phyloP scores from a whole-genome alignment of 306 rosid genomes.

The Senna tora region DNA sequence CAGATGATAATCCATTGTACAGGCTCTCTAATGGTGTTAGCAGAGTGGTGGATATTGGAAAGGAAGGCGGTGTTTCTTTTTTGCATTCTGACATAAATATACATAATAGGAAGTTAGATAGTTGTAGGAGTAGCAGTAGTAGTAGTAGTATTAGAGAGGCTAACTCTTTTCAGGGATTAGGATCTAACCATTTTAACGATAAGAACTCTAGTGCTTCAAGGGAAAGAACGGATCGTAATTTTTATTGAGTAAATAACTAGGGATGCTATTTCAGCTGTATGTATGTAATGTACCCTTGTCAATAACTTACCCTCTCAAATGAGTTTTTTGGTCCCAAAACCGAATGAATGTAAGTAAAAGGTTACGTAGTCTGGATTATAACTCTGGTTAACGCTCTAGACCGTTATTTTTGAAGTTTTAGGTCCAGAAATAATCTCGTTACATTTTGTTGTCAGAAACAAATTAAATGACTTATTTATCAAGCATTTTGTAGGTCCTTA shows the following conservation, averaged over 20 bases:
- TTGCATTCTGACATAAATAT: constrained; percentile 58
- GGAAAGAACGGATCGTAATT: constrained; percentile 51
- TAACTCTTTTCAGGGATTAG: constrained; percentile 61
- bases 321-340: not conserved
- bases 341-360: not conserved
- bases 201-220: constrained; percentile 50
- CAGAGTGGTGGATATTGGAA: constrained; percentile 38
- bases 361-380: not conserved
- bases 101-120: constrained; percentile 58
- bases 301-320: constrained; percentile 2
- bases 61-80: constrained; percentile 44
- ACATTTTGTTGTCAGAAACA: too few species aligned
- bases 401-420: too few species aligned
- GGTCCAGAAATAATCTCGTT: too few species aligned
- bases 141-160: constrained; percentile 49
- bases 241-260: constrained; percentile 47
- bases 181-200: constrained; percentile 49
- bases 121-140: constrained; percentile 47
- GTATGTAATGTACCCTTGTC: constrained; percentile 36
- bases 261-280: too few species aligned
- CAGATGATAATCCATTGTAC: constrained; percentile 30
- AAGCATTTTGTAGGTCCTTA: too few species aligned
- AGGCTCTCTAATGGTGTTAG: constrained; percentile 27
- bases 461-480: too few species aligned
- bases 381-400: too few species aligned